Base-by-base conservation (phyloP, 2,329 filamentous ascomycete species). In the Arthrinium phaeospermum region DNA sequence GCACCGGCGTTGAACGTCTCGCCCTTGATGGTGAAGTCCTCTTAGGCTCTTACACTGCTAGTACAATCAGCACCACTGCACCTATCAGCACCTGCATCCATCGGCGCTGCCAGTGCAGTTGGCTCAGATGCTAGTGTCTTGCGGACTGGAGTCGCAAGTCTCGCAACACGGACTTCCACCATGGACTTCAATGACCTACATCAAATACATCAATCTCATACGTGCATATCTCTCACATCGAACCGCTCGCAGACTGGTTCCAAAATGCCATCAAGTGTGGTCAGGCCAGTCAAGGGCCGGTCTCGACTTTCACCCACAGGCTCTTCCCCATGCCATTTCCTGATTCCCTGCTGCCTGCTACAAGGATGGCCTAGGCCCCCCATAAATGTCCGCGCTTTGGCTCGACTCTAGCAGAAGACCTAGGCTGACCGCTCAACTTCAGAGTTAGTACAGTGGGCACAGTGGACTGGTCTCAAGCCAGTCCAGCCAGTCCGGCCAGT, bases 401-500 rank as follows among this genome's bases (percentile, higher is more conserved):
- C 57, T 41, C 57, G 30, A 37, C 37, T 41, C 37, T 41, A 41
- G 37, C 7, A 10, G 37, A 41, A 41, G 37, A 41, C 53, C 53
- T 61, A 61, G 53, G 53, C 57, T 64, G 57, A 64, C 57, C 57
- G 57, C 57, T 64, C 57, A 64, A 64, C 57, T 64, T 64, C 57
- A 64, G 57, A 64, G 57, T 41, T 64, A 64, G 30, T 64, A 64
- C 57, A 64, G 57, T 64, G 57, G 57, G 34, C 34, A 64, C 57
- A 64, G 57, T 41, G 34, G 57, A 64, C 57, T 61, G 53, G 30
- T 61, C 53, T 61, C 53, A 61, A 61, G 30, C 51, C 51, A 57
- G 51, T 57, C 14, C 8, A 53, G 49, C 53, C 49, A 53, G 53
- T 61, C 34, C 41, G 41, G 57, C 34, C 22, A n/a, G 34, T 30